A percentile compares a stretch with the other conserved stretches of the same genome.
These are phyloP conservation scores for Lasiodiplodia sp. DNA, from an alignment of 2,329 filamentous ascomycete genomes.

Conservation along the genomic window DNA sequence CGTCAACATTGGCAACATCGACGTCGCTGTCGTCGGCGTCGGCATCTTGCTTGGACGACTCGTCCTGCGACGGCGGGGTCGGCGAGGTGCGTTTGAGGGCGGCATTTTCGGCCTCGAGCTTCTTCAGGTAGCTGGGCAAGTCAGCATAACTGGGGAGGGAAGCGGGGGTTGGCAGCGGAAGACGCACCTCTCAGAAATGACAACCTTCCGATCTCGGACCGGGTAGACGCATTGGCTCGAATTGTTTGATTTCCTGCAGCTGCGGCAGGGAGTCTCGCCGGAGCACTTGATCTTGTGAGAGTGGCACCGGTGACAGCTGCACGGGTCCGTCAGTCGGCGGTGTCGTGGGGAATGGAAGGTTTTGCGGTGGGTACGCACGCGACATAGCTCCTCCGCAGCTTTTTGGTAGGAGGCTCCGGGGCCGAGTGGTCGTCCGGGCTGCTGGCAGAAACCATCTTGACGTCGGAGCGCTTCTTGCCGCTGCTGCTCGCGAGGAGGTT, in stretches of 20 bases:
- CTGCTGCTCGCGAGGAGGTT: conserved; percentile 23
- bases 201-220: conserved; percentile 36
- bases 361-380: conserved; percentile 20
- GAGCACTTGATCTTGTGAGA: conserved; percentile 40
- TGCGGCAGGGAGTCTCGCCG: conserved; percentile 36
- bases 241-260: conserved; percentile 35
- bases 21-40: conserved; percentile 13
- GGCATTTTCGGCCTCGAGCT: conserved; percentile 35
- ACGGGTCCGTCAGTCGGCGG: background rate
- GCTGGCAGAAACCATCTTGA: conserved; percentile 11
- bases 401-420: conserved; percentile 28
- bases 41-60: background rate
- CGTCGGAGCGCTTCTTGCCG: conserved; percentile 21
- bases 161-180: background rate
- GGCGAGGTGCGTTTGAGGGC: conserved; percentile 30
- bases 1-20: conserved; percentile 31
- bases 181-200: conserved; percentile 35
- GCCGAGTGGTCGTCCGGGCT: conserved; percentile 19
- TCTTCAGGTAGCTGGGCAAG: conserved; percentile 34
- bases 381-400: conserved; percentile 29
- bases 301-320: conserved; percentile 37
- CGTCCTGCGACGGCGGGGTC: conserved; percentile 23
- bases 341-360: background rate
- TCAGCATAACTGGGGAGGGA: background rate
- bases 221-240: conserved; percentile 34